Percentiles rank a stretch among this genome's conserved stretches.
These are phyloP conservation scores for Talaromyces sp. DNA, from an alignment of 2,329 filamentous ascomycete species.

Conservation along the genomic window DNA sequence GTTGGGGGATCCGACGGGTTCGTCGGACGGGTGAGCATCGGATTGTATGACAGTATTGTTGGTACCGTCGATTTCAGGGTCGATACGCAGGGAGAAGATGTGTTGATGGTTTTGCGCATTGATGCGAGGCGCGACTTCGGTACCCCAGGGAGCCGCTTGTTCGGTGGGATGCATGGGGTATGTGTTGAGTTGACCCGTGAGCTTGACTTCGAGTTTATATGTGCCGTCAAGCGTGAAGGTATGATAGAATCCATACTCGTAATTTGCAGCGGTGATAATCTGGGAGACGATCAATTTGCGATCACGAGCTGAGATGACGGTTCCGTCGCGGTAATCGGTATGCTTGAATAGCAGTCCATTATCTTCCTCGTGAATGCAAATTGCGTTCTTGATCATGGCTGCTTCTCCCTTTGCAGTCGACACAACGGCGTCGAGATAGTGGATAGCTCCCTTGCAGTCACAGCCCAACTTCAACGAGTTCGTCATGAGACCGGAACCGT, in stretches of 20 bases:
- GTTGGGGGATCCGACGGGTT: constrained; percentile 71
- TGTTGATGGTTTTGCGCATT: constrained; percentile 97
- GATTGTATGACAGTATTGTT: constrained; percentile 81
- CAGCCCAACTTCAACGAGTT: constrained; percentile 46
- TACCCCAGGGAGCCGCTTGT: constrained; percentile 82
- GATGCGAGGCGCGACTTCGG: constrained; percentile 83
- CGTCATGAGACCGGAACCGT: constrained; percentile 48
- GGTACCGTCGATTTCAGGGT: constrained; percentile 80
- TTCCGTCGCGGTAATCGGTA: constrained; percentile 89
- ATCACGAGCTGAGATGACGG: constrained; percentile 76
- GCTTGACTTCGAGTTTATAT: constrained; percentile 83
- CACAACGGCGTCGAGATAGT: constrained; percentile 86
- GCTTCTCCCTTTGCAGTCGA: constrained; percentile 70
- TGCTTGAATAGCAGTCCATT: constrained; percentile 90
- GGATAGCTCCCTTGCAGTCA: constrained; percentile 79
- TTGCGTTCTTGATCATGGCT: constrained; percentile 82
- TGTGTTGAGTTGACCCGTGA: constrained; percentile 90
- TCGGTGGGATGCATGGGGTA: constrained; percentile 77
- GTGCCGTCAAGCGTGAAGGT: constrained; percentile 90
- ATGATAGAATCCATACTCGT: constrained; percentile 87
- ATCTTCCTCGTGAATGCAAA: constrained; percentile 94
- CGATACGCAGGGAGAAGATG: constrained; percentile 83
- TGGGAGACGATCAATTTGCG: constrained; percentile 85
- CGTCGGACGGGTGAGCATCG: constrained; percentile 67
- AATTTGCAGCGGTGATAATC: constrained; percentile 93